phyloP scores from a whole-genome alignment of 495 filamentous ascomycete genomes.

The Cercophora scortea region DNA sequence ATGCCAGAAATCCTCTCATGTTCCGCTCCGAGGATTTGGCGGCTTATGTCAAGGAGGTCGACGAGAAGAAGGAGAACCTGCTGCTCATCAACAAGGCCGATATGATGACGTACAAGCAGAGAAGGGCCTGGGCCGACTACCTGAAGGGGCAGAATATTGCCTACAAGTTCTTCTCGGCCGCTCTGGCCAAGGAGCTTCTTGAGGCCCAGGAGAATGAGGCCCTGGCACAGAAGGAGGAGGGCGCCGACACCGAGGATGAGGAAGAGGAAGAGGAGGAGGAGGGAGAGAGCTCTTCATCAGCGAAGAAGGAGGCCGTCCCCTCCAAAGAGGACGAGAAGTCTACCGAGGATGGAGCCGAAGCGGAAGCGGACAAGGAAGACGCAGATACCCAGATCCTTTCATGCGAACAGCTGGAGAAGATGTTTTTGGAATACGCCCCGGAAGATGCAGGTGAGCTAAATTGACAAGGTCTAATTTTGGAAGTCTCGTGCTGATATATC shows the following conservation, averaged over 20 bases:
- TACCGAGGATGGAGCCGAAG: conserved; percentile 45
- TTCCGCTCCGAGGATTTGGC: conserved; percentile 94
- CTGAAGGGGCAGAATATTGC: conserved; percentile 74
- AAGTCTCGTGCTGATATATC: neutral
- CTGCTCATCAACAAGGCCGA: conserved; percentile 98
- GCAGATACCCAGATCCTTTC: conserved; percentile 76
- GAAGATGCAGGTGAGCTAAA: conserved; percentile 39
- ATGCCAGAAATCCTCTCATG: conserved; percentile 88
- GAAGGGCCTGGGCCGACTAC: conserved; percentile 80
- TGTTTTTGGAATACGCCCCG: conserved; percentile 73
- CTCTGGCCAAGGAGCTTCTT: conserved; percentile 67
- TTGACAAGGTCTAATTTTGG: neutral
- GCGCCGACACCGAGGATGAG: conserved; percentile 26
- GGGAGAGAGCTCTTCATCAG: conserved; percentile 7
- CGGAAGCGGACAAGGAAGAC: conserved; percentile 31
- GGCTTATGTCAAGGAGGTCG: conserved; percentile 87
- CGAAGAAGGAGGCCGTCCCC: conserved; percentile 19
- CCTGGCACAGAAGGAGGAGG: neutral
- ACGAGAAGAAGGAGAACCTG: conserved; percentile 80
- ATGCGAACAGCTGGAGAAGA: conserved; percentile 81
- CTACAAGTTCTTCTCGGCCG: conserved; percentile 94
- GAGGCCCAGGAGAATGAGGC: conserved; percentile 33
- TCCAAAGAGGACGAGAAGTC: conserved; percentile 17
- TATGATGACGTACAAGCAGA: conserved; percentile 90
- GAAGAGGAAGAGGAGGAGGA: conserved; percentile 32